Conservation (phyloP, 495 filamentous ascomycete genomes). For the Mytilinidion resinicola region DNA sequence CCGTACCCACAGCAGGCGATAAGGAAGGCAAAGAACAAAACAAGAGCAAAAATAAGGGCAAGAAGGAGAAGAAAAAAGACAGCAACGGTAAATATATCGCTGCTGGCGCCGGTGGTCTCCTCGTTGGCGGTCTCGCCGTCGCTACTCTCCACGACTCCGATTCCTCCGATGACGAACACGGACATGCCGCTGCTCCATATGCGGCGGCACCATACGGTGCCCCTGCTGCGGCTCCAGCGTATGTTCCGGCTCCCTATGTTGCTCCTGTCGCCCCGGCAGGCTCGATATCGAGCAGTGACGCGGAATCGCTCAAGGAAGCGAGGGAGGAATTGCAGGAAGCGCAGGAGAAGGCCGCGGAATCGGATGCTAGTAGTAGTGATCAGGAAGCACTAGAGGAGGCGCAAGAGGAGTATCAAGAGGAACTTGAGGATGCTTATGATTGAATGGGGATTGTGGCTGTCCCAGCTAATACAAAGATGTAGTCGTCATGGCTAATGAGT, state of each 20-base stretch:
- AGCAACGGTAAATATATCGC: constrained; percentile 8
- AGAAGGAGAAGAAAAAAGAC: constrained; percentile 13
- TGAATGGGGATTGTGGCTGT: too few relatives aligned
- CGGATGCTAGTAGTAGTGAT: too few relatives aligned
- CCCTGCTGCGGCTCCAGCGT: constrained; percentile 4
- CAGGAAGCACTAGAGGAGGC: constrained; percentile 39
- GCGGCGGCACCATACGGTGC: background rate
- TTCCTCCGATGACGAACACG: constrained; percentile 13
- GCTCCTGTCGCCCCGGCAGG: constrained; percentile 6
- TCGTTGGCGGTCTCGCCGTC: constrained; percentile 13
- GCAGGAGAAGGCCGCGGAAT: constrained; percentile 1
- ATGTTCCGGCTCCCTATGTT: background rate
- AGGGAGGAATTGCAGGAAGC: constrained; percentile 7
- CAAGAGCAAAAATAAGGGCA: constrained; percentile 1
- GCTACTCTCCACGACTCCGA: constrained; percentile 4
- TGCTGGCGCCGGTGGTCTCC: constrained; percentile 9
- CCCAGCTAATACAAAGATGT: too few relatives aligned
- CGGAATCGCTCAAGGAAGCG: constrained; percentile 10
- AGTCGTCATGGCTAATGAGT: too few relatives aligned
- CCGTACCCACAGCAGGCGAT: background rate
- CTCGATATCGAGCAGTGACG: constrained; percentile 27
- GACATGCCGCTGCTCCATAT: background rate
- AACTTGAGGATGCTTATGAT: constrained; percentile 25
- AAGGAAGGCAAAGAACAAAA: background rate
- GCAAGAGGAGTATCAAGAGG: constrained; percentile 52